Evolutionary conservation across 2,329 filamentous ascomycete genomes (phyloP).

Genomic region (Cadophora sp.): DNA sequence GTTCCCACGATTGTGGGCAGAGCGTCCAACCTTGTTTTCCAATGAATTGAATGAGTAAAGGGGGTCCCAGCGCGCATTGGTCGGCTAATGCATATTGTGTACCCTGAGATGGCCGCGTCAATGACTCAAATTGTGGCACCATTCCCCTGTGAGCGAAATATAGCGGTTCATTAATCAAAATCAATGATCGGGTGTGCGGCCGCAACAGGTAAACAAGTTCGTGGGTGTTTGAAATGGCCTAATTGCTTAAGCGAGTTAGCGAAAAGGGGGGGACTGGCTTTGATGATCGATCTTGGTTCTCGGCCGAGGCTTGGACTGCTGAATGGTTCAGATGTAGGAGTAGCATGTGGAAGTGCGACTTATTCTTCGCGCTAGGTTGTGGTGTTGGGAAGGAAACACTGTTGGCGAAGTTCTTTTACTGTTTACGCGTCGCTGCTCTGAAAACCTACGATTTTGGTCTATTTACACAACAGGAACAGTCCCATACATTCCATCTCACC

Average conservation of each 20-base stretch:
- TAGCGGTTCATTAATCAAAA: background rate
- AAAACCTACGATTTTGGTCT: background rate
- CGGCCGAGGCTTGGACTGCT: background rate
- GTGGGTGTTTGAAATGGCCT: constrained; percentile 1
- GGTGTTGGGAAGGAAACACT: background rate
- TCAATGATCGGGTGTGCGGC: background rate
- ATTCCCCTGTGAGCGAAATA: background rate
- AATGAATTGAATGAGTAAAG: background rate
- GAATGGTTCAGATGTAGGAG: background rate
- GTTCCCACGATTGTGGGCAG: background rate
- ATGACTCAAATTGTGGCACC: background rate
- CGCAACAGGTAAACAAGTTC: background rate
- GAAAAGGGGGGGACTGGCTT: background rate
- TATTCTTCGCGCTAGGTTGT: background rate
- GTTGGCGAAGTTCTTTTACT: no score
- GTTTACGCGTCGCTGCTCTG: background rate
- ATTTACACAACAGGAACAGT: background rate
- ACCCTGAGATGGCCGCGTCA: background rate
- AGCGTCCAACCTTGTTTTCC: background rate
- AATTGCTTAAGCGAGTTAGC: constrained; percentile 1
- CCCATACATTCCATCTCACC: no score
- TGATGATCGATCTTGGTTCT: background rate
- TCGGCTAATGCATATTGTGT: background rate
- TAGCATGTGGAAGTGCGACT: background rate
- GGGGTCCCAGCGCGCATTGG: background rate